Base-by-base conservation (phyloP, 352 stramenopile genomes). In the Phytophthora sp. region DNA sequence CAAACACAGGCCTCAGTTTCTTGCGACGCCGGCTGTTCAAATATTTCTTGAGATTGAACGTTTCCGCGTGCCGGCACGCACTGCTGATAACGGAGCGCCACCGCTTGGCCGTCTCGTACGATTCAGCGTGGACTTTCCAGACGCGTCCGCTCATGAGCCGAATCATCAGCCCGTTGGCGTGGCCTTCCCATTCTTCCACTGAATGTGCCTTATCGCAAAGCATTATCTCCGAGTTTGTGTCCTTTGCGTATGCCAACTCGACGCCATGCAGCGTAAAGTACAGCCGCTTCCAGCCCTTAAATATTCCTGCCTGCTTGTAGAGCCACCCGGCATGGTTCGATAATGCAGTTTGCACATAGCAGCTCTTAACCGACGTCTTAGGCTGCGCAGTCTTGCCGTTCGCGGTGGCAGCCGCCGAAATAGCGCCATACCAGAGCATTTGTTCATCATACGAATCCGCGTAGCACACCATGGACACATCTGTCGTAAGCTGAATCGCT, bases 251-350 rank as follows among this genome's bases (percentile, higher is more conserved):
- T 10, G 76, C 80, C 52, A 96, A 42, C 48, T 96, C 85, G 5
- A 76, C 48, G 12, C 85, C 85, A 26, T 96, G 87, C 6, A 96
- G 62, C 23, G 85, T 94, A 24, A 92, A 87, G 52, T 92, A 94
- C 30, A 92, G 56, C 2, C 81, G 85, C 62, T 91, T 94, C 84
- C 84, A 92, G 21, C 67, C 71, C 63, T 92, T 92, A 77, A 96
- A 89, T 45, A 94, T 46, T 5, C 87, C 87, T 9, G 69, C 57
- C 24, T 92, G 85, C 59, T 92, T 92, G 56, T 75, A 84, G 24
- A 96, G 60, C 85, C 85, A 96, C 5, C 87, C 87, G 11, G 85
- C 85, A 60, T 93, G 69, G 67, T 95, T 95, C 8, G 67, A 62
- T 23, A 87, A 59, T 4, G 82, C 80, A 0, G 80, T 91, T 32